Conservation (phyloP, 306 rosid genomes). For the Prunus persica region DNA sequence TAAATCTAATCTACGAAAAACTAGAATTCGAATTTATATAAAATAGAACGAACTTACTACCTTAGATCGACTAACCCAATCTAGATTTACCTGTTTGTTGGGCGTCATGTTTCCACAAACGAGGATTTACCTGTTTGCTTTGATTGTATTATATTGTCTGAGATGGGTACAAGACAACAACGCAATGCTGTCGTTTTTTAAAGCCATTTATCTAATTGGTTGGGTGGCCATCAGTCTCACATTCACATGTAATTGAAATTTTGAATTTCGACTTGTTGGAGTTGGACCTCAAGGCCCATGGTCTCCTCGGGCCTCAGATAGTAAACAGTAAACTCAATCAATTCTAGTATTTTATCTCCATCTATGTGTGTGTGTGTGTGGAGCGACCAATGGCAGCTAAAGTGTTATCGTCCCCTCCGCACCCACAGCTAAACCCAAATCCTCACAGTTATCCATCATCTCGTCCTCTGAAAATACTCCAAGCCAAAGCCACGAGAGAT, state of each 20-base stretch:
- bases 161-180: too few relatives aligned
- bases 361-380: not conserved
- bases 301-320: not conserved
- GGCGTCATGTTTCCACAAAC: too few relatives aligned
- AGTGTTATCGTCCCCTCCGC: not conserved
- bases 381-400: not conserved
- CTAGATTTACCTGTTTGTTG: too few relatives aligned
- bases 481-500: not conserved
- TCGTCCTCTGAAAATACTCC: not conserved
- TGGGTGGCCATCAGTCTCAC: not conserved
- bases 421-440: not conserved
- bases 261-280: not conserved
- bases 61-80: too few relatives aligned
- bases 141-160: too few relatives aligned
- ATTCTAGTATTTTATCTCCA: not conserved
- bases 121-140: too few relatives aligned
- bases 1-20: too few relatives aligned
- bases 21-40: too few relatives aligned
- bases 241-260: not conserved
- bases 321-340: not conserved
- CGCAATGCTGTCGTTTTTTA: too few relatives aligned
- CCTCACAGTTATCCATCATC: not conserved
- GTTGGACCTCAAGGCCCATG: not conserved
- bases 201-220: not conserved
- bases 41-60: too few relatives aligned